phyloP scores from a whole-genome alignment of 2,329 filamentous ascomycete genomes.

The Rhexocercosporidium sp. region DNA sequence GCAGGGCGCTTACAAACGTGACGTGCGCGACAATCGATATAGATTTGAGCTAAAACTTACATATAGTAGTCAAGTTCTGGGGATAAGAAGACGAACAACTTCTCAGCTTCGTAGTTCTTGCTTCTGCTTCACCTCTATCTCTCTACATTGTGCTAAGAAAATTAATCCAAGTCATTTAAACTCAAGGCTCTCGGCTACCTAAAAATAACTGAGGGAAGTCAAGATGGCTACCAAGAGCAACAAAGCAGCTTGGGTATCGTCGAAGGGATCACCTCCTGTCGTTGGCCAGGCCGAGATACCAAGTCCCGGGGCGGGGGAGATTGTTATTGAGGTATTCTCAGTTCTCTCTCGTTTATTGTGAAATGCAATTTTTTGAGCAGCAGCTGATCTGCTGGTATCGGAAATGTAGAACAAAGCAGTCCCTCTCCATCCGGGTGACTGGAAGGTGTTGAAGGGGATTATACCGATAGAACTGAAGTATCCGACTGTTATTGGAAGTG shows the following conservation, averaged over 20 bases:
- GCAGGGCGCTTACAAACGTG: too few relatives aligned
- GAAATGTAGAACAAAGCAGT: neutral
- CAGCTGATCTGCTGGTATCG: neutral
- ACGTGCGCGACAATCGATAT: too few relatives aligned
- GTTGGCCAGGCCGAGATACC: neutral
- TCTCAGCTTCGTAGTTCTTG: too few relatives aligned
- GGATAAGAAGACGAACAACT: too few relatives aligned
- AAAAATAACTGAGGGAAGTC: too few relatives aligned
- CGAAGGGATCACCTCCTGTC: neutral
- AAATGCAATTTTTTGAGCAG: neutral
- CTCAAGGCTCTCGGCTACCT: too few relatives aligned
- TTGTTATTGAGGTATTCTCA: neutral
- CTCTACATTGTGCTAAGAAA: too few relatives aligned
- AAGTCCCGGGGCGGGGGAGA: neutral
- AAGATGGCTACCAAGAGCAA: neutral
- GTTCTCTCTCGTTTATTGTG: neutral
- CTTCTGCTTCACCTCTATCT: too few relatives aligned
- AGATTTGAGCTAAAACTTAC: too few relatives aligned
- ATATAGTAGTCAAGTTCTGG: too few relatives aligned
- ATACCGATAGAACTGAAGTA: slow-evolving; percentile 14
- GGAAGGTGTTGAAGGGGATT: slow-evolving; percentile 12
- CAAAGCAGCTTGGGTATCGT: neutral
- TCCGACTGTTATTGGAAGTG: slow-evolving; percentile 14
- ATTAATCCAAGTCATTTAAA: too few relatives aligned
- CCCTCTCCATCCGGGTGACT: slow-evolving; percentile 15